Evolutionary conservation across 805 yeast genomes (phyloP).

Genomic region (Candida oleophila): DNA sequence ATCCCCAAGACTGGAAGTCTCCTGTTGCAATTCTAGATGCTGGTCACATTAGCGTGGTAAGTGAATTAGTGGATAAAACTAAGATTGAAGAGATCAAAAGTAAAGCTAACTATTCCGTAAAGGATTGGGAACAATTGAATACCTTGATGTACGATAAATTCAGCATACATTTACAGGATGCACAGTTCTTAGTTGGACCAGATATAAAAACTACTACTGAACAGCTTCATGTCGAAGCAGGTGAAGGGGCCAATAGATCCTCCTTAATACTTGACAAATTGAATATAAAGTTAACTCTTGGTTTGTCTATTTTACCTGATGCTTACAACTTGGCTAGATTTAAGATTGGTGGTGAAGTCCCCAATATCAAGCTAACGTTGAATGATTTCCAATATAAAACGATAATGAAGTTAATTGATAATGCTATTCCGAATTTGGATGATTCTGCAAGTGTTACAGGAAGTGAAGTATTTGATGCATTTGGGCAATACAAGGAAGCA

Average conservation of each 20-base stretch:
- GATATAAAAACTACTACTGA: conserved; percentile 74
- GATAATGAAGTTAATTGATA: conserved; percentile 73
- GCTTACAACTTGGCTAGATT: conserved; percentile 72
- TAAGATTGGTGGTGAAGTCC: conserved; percentile 74
- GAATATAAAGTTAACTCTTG: conserved; percentile 70
- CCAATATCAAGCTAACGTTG: conserved; percentile 65
- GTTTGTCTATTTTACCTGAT: conserved; percentile 81
- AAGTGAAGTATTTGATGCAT: conserved; percentile 32
- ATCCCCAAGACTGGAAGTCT: conserved; percentile 73
- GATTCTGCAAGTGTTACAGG: conserved; percentile 30
- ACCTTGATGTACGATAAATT: conserved; percentile 89
- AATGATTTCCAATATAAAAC: conserved; percentile 91
- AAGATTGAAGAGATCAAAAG: conserved; percentile 68
- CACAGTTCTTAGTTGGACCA: conserved; percentile 86
- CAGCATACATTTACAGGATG: conserved; percentile 71
- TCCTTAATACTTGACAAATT: conserved; percentile 74
- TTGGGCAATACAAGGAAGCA: conserved; percentile 14
- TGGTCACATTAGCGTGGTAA: conserved; percentile 83
- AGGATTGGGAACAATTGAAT: conserved; percentile 75
- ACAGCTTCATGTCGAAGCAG: conserved; percentile 52
- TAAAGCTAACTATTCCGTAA: conserved; percentile 53
- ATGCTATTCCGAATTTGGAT: conserved; percentile 57
- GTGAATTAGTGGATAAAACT: conserved; percentile 74
- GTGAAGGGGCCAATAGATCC: conserved; percentile 34
- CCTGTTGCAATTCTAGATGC: conserved; percentile 94